Evolutionary conservation across 805 yeast species (phyloP).

Genomic region (Candida awuae): DNA sequence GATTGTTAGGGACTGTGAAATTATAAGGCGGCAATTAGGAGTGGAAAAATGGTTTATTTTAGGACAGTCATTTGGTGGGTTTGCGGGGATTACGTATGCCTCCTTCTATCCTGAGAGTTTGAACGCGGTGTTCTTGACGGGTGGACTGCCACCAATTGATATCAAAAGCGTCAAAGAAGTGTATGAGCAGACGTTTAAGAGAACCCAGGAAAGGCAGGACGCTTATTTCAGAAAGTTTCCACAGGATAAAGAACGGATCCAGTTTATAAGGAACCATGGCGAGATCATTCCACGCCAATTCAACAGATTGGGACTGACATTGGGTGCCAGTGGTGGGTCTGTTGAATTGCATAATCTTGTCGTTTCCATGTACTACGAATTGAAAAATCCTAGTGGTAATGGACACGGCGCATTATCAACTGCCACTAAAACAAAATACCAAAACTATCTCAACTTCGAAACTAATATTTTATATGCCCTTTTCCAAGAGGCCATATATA

Average conservation of each 20-base stretch:
- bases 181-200: conserved; percentile 38
- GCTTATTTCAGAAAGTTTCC: conserved; percentile 44
- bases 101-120: conserved; percentile 25
- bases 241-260: conserved; percentile 34
- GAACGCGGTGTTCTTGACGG: conserved; percentile 41
- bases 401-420: conserved; percentile 32
- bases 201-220: conserved; percentile 40
- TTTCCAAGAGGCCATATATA: conserved; percentile 52
- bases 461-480: conserved; percentile 48
- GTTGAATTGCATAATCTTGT: conserved; percentile 40
- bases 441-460: conserved; percentile 36
- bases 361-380: conserved; percentile 32
- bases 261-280: conserved; percentile 25
- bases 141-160: conserved; percentile 51
- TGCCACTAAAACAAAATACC: conserved; percentile 28
- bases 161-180: conserved; percentile 37
- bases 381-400: conserved; percentile 14
- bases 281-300: conserved; percentile 43
- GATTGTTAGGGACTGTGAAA: conserved; percentile 44
- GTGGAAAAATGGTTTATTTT: conserved; percentile 39
- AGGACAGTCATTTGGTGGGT: conserved; percentile 24
- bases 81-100: conserved; percentile 9
- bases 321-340: conserved; percentile 46
- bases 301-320: conserved; percentile 43
- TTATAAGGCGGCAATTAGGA: conserved; percentile 31